These are phyloP conservation scores for Aurinia saxatilis DNA, from an alignment of 345 rosid genomes.

Conservation along the genomic window DNA sequence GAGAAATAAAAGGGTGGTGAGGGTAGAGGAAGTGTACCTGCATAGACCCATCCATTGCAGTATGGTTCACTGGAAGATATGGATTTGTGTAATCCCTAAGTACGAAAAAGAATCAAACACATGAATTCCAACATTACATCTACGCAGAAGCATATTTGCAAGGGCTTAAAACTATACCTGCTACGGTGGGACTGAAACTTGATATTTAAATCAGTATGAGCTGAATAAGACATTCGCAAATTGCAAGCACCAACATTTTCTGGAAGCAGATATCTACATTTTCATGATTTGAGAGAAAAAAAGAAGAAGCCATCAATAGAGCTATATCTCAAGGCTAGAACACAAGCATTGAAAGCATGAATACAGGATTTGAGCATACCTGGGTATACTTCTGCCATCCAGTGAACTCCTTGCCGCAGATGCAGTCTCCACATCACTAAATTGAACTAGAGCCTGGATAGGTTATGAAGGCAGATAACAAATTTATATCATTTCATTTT, in stretches of 20 bases:
- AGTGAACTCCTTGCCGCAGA: slow-evolving; percentile 70
- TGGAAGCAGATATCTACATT: slow-evolving; percentile 79
- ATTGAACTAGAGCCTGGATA: slow-evolving; percentile 84
- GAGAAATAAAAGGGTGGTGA: neutral
- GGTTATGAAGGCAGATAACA: slow-evolving; percentile 3
- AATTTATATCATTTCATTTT: slow-evolving; percentile 7
- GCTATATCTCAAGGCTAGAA: neutral
- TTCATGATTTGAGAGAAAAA: neutral
- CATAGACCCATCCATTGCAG: slow-evolving; percentile 73
- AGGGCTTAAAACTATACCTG: slow-evolving; percentile 47
- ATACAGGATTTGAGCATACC: slow-evolving; percentile 31
- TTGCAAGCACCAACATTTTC: slow-evolving; percentile 65
- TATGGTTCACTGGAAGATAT: slow-evolving; percentile 93
- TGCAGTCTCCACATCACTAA: slow-evolving; percentile 86
- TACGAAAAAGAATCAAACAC: neutral
- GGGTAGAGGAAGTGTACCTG: slow-evolving; percentile 42
- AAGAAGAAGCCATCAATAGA: slow-evolving; percentile 1
- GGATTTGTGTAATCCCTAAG: slow-evolving; percentile 96
- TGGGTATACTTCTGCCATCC: slow-evolving; percentile 98
- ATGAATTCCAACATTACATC: slow-evolving; percentile 4
- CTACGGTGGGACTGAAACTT: slow-evolving; percentile 98
- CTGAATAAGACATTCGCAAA: slow-evolving; percentile 89
- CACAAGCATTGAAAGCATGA: neutral
- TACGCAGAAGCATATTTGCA: neutral
- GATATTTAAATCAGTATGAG: slow-evolving; percentile 92